Evolutionary conservation across 2,329 filamentous ascomycete species (phyloP).

Genomic region (Cercospora beticola): DNA sequence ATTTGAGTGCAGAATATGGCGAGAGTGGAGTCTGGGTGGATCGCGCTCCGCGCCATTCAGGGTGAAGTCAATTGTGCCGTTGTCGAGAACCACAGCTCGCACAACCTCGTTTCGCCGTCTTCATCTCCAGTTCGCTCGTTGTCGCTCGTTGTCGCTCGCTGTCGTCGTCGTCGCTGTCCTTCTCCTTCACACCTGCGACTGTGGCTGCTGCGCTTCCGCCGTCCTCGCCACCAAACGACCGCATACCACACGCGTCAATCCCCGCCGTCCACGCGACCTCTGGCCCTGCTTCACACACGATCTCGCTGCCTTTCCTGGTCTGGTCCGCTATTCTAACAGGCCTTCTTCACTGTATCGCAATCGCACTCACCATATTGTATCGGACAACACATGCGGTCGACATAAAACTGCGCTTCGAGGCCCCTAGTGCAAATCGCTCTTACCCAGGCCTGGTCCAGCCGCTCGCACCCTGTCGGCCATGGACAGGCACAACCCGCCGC

Average conservation of each 20-base stretch:
- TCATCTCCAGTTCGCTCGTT: neutral
- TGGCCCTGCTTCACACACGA: neutral
- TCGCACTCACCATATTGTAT: neutral
- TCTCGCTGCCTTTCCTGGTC: neutral
- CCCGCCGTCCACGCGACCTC: neutral
- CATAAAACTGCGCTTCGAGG: neutral
- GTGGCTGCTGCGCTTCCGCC: neutral
- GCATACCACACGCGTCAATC: neutral
- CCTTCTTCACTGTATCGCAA: neutral
- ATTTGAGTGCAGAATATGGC: neutral
- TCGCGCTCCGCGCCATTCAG: neutral
- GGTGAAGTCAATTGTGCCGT: neutral
- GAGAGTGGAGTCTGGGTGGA: neutral
- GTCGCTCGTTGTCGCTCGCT: neutral
- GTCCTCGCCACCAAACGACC: neutral
- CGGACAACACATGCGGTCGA: slow-evolving; percentile 1
- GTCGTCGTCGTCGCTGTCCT: neutral
- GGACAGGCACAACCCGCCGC: slow-evolving; percentile 46
- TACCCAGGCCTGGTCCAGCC: neutral
- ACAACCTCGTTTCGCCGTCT: neutral
- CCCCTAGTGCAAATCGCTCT: neutral
- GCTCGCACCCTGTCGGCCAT: neutral
- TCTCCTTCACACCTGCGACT: neutral
- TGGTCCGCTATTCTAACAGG: neutral
- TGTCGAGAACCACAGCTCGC: neutral